phyloP scores from a whole-genome alignment of 371 early-diverging fungal genomes.

The Conidiobolus incongruus region DNA sequence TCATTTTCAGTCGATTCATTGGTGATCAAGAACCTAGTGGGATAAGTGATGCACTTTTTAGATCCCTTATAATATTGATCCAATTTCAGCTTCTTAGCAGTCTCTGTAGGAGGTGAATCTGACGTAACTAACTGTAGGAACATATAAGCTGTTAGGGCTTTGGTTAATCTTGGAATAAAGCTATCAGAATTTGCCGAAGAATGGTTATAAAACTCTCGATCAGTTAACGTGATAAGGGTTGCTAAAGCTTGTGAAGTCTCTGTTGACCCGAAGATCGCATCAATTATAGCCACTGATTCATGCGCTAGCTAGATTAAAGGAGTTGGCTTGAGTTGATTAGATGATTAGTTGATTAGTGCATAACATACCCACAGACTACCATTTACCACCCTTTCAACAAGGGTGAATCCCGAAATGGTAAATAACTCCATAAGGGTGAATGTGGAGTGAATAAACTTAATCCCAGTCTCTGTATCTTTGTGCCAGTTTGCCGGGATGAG shows the following conservation, averaged over 20 bases:
- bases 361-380: conserved; percentile 31
- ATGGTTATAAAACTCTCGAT: conserved; percentile 39
- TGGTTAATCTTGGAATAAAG: conserved; percentile 36
- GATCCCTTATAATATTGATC: not conserved
- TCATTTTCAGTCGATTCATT: not conserved
- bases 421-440: conserved; percentile 63
- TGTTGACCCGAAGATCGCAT: conserved; percentile 77
- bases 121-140: conserved; percentile 62
- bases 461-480: conserved; percentile 37
- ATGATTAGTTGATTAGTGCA: conserved; percentile 8
- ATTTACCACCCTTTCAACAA: conserved; percentile 42
- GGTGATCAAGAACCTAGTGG: not conserved
- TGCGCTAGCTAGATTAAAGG: conserved; percentile 39
- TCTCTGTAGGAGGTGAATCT: conserved; percentile 4
- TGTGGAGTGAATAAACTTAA: conserved; percentile 40
- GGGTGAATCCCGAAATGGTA: conserved; percentile 48
- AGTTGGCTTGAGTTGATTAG: not conserved
- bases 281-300: conserved; percentile 71
- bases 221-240: conserved; percentile 50
- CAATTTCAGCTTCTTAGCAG: not conserved
- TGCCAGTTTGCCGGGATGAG: too few relatives aligned
- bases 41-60: not conserved
- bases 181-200: conserved; percentile 40
- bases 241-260: conserved; percentile 75
- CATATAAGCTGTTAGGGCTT: conserved; percentile 62